Evolutionary conservation across 441 rosid genomes (phyloP).

Genomic region (Syzygium syzygioides): DNA sequence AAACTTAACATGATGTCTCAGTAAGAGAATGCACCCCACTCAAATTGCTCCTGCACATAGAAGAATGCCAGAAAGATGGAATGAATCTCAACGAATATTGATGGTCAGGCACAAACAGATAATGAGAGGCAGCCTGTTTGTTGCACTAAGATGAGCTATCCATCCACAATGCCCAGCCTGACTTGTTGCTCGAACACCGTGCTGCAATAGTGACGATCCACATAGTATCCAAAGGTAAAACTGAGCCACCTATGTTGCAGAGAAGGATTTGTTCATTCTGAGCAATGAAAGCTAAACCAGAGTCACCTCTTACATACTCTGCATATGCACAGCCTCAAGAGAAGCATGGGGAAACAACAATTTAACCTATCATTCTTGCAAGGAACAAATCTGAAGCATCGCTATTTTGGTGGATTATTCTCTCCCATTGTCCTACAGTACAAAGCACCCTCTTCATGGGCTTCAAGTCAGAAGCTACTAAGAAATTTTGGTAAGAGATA

Average conservation of each 20-base stretch:
- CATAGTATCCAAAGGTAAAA: neutral
- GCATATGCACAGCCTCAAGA: neutral
- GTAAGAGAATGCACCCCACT: neutral
- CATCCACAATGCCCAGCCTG: neutral
- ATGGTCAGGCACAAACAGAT: neutral
- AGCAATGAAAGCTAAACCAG: neutral
- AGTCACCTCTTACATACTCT: neutral
- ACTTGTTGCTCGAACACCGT: neutral
- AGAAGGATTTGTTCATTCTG: neutral
- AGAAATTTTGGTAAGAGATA: neutral
- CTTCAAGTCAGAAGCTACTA: neutral
- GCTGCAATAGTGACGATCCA: neutral
- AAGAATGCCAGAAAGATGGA: neutral
- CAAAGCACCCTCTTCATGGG: neutral
- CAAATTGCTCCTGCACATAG: neutral
- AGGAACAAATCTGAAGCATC: neutral
- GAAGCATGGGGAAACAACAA: neutral
- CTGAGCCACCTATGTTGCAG: neutral
- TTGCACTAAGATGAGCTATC: neutral
- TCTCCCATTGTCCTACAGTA: neutral
- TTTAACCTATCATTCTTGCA: neutral
- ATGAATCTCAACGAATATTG: neutral
- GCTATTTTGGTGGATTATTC: neutral
- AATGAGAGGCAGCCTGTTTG: neutral
- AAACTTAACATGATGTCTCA: neutral